These are phyloP conservation scores for Pseudopithomyces maydicus DNA, from an alignment of 2,329 filamentous ascomycete genomes.

Conservation along the genomic window DNA sequence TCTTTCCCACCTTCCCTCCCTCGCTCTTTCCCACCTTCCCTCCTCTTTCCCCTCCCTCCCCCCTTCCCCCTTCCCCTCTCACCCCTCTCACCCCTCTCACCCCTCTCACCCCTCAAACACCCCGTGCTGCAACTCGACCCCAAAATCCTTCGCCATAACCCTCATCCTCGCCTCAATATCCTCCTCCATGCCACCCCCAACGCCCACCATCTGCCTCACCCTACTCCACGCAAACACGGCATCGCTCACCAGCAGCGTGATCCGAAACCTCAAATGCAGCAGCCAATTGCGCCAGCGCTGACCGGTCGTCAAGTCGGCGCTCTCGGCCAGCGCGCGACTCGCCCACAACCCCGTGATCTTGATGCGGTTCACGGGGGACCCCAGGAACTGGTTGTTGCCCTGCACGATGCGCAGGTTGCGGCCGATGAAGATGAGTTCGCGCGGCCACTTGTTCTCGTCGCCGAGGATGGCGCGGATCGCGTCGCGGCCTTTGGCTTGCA, in stretches of 20 bases:
- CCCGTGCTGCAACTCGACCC: slow-evolving; percentile 85
- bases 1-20: no score
- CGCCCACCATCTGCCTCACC: slow-evolving; percentile 74
- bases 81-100: no score
- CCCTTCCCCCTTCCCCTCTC: no score
- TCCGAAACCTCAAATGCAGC: slow-evolving; percentile 79
- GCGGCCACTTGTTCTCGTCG: slow-evolving; percentile 87
- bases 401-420: slow-evolving; percentile 92
- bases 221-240: slow-evolving; percentile 82
- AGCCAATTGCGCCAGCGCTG: slow-evolving; percentile 73
- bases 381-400: slow-evolving; percentile 89
- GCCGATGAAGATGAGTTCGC: slow-evolving; percentile 89
- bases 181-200: slow-evolving; percentile 89
- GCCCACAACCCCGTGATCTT: slow-evolving; percentile 96
- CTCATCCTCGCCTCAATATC: slow-evolving; percentile 89
- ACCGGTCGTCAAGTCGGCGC: slow-evolving; percentile 64
- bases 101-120: slow-evolving; percentile 78
- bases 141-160: slow-evolving; percentile 86
- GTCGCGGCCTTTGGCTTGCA: slow-evolving; percentile 74
- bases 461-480: slow-evolving; percentile 79
- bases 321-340: slow-evolving; percentile 78
- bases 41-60: no score
- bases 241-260: slow-evolving; percentile 77
- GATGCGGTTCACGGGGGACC: slow-evolving; percentile 85
- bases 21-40: no score